Percentiles rank a stretch among this genome's conserved stretches.
Conservation (phyloP, 352 stramenopile species). For the Globisporangium yorkense region DNA sequence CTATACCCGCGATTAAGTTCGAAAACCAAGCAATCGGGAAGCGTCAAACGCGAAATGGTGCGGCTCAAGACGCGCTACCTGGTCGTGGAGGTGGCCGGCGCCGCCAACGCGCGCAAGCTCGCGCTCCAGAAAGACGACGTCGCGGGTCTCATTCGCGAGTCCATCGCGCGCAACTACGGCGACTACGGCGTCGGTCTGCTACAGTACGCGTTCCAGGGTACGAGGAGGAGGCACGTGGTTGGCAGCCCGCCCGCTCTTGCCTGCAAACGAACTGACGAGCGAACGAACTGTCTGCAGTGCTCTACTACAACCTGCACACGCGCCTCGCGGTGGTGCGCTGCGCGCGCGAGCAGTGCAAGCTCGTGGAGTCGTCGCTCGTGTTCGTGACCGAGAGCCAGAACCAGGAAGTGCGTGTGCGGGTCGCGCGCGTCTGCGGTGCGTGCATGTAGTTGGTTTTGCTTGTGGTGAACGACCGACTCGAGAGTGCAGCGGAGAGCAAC, state of each 20-base stretch:
- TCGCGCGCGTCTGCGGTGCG: slow-evolving; percentile 65
- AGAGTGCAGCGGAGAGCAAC: neutral
- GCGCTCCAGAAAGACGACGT: slow-evolving; percentile 59
- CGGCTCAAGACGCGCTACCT: slow-evolving; percentile 76
- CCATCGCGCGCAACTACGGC: slow-evolving; percentile 58
- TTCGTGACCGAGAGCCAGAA: slow-evolving; percentile 58
- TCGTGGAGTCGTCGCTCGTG: slow-evolving; percentile 68
- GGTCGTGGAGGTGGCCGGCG: slow-evolving; percentile 42
- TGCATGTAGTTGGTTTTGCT: neutral
- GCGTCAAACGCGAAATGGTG: slow-evolving; percentile 33
- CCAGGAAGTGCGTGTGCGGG: slow-evolving; percentile 57
- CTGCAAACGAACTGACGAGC: neutral
- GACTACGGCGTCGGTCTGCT: slow-evolving; percentile 59
- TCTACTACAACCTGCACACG: slow-evolving; percentile 60
- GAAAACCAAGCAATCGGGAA: neutral
- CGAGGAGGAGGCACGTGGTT: neutral
- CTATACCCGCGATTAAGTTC: too few relatives aligned
- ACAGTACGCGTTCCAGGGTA: slow-evolving; percentile 80
- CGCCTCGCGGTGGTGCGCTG: slow-evolving; percentile 53
- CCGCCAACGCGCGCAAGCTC: slow-evolving; percentile 33
- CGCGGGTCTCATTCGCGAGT: slow-evolving; percentile 45
- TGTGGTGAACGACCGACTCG: neutral
- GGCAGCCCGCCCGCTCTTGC: neutral
- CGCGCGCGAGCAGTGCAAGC: slow-evolving; percentile 59
- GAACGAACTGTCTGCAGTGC: slow-evolving; percentile 20